Conservation (phyloP, 1,284 basidiomycete genomes). For the Xanthoconium separans region DNA sequence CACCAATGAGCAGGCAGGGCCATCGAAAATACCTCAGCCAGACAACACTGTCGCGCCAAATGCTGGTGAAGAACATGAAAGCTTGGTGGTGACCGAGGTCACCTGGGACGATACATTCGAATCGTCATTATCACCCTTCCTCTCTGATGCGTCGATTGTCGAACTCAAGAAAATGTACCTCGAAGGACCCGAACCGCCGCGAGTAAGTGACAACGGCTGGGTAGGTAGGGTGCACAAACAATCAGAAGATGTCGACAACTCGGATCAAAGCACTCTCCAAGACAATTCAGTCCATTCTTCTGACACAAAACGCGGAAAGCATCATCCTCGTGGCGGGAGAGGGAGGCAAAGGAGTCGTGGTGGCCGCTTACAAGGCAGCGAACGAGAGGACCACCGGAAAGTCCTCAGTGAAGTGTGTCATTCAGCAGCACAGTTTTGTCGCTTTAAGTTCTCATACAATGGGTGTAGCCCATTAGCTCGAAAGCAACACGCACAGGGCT, state of each 20-base stretch:
- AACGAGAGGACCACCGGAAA: constrained; percentile 64
- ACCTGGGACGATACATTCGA: constrained; percentile 67
- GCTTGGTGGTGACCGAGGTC: constrained; percentile 35
- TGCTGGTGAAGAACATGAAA: constrained; percentile 5
- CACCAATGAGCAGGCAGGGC: background rate
- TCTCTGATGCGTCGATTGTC: constrained; percentile 60
- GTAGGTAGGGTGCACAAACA: constrained; percentile 44
- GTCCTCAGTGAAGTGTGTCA: constrained; percentile 76
- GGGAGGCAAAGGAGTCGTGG: constrained; percentile 42
- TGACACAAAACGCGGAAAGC: constrained; percentile 38
- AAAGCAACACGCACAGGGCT: constrained; percentile 82
- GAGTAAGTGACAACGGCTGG: constrained; percentile 69
- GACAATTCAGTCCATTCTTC: constrained; percentile 29
- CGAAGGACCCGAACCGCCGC: constrained; percentile 72
- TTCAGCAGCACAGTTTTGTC: constrained; percentile 11
- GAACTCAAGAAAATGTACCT: constrained; percentile 71
- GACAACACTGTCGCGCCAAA: background rate
- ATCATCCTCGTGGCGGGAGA: constrained; percentile 46
- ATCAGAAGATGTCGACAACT: constrained; percentile 28
- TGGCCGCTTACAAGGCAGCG: constrained; percentile 35
- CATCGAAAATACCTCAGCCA: constrained; percentile 6
- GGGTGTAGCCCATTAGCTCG: constrained; percentile 69
- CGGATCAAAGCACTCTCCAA: constrained; percentile 16
- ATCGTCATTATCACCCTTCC: constrained; percentile 54
- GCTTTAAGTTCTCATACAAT: constrained; percentile 16